These are phyloP conservation scores for Fusarium brevicatenulatum DNA, from an alignment of 2,329 filamentous ascomycete genomes.

Conservation along the genomic window DNA sequence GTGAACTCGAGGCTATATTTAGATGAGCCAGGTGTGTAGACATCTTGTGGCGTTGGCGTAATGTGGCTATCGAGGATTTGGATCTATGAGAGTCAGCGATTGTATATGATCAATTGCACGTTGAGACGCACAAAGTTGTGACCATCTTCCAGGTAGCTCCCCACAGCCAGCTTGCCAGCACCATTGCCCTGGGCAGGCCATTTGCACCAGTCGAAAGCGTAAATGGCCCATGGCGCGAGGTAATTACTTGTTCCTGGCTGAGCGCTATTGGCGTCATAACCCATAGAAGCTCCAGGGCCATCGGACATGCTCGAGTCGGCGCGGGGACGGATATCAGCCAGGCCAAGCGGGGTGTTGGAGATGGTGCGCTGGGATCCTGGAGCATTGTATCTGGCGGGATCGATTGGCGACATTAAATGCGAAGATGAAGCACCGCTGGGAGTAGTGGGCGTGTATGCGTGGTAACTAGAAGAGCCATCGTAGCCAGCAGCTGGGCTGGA, in stretches of 20 bases:
- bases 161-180: conserved; percentile 91
- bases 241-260: conserved; percentile 87
- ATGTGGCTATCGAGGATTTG: conserved; percentile 95
- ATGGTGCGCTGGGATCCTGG: conserved; percentile 69
- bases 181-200: conserved; percentile 85
- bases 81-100: conserved; percentile 67
- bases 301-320: conserved; percentile 85
- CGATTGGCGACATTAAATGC: conserved; percentile 72
- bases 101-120: background rate
- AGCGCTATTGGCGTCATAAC: conserved; percentile 73
- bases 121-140: conserved; percentile 82
- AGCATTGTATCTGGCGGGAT: conserved; percentile 63
- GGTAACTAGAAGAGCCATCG: conserved; percentile 63
- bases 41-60: conserved; percentile 73
- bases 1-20: conserved; percentile 88
- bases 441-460: conserved; percentile 71
- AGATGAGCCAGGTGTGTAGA: conserved; percentile 74
- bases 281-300: conserved; percentile 68
- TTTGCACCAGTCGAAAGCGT: conserved; percentile 99
- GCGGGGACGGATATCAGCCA: conserved; percentile 90
- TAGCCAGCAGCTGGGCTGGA: conserved; percentile 79
- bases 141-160: conserved; percentile 96
- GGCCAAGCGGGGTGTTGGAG: conserved; percentile 87
- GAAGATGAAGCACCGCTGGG: conserved; percentile 65
- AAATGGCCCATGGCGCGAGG: conserved; percentile 92